Percentiles rank a stretch among this genome's conserved stretches.
Evolutionary conservation across 306 rosid species (phyloP).

Genomic region (Clitoria ternatea): DNA sequence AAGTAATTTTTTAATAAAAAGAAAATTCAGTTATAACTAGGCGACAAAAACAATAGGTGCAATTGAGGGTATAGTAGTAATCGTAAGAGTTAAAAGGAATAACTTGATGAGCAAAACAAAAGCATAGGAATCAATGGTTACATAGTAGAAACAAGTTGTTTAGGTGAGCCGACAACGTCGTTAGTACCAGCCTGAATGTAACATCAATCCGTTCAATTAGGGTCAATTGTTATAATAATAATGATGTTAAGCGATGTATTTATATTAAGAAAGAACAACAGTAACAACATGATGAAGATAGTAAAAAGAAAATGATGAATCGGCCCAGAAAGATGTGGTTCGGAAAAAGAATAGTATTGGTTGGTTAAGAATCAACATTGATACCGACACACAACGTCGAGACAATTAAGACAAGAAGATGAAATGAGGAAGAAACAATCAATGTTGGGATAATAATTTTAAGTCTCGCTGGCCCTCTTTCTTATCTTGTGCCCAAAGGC

Average conservation of each 20-base stretch:
- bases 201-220: slow-evolving; percentile 26
- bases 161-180: slow-evolving; percentile 23
- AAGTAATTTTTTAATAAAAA: no score
- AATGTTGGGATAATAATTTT: slow-evolving; percentile 16
- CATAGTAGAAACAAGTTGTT: neutral
- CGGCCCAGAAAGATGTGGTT: slow-evolving; percentile 22
- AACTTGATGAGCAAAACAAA: slow-evolving; percentile 2
- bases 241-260: neutral
- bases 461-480: neutral
- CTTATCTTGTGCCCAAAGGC: slow-evolving; percentile 26
- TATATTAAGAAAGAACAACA: neutral
- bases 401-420: slow-evolving; percentile 24
- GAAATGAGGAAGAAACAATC: slow-evolving; percentile 4
- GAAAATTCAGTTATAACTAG: neutral
- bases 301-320: neutral
- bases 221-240: neutral
- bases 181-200: slow-evolving; percentile 14
- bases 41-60: slow-evolving; percentile 30
- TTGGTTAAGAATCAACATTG: slow-evolving; percentile 51
- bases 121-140: slow-evolving; percentile 24
- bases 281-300: neutral
- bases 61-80: neutral
- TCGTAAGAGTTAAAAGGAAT: slow-evolving; percentile 35
- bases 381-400: slow-evolving; percentile 39
- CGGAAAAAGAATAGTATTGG: slow-evolving; percentile 35